Percentiles rank a stretch among this genome's conserved stretches.
phyloP scores from a whole-genome alignment of 768 basidiomycete genomes.

The Amanita jacksonii region DNA sequence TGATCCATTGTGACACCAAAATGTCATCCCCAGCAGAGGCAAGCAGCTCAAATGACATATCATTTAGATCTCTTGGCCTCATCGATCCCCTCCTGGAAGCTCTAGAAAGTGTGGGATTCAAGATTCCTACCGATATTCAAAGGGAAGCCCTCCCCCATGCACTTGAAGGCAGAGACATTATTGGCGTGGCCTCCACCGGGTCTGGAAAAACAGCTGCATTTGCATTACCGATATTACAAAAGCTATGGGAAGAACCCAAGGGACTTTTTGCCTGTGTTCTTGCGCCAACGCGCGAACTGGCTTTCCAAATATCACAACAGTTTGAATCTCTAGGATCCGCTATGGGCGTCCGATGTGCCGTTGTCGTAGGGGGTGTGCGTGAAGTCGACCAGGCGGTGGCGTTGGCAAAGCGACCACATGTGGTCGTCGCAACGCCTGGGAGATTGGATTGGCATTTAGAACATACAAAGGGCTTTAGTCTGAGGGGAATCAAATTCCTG shows the following conservation, averaged over 20 bases:
- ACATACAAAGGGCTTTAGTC: slow-evolving; percentile 93
- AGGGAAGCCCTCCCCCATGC: slow-evolving; percentile 77
- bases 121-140: slow-evolving; percentile 87
- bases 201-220: slow-evolving; percentile 98
- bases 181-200: slow-evolving; percentile 96
- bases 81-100: slow-evolving; percentile 86
- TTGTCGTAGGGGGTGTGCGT: slow-evolving; percentile 94
- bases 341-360: slow-evolving; percentile 86
- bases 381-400: slow-evolving; percentile 86
- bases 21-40: slow-evolving; percentile 66
- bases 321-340: slow-evolving; percentile 86
- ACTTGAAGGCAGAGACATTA: slow-evolving; percentile 87
- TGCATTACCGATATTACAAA: slow-evolving; percentile 91
- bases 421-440: slow-evolving; percentile 93
- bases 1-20: slow-evolving; percentile 5
- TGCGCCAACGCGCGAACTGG: slow-evolving; percentile 96
- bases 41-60: slow-evolving; percentile 27
- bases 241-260: slow-evolving; percentile 91
- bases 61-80: slow-evolving; percentile 80
- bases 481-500: slow-evolving; percentile 79
- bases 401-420: slow-evolving; percentile 87
- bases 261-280: slow-evolving; percentile 90
- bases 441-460: slow-evolving; percentile 90
- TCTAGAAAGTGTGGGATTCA: slow-evolving; percentile 73
- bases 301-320: slow-evolving; percentile 96